Evolutionary conservation across 768 basidiomycete genomes (phyloP).

Genomic region (Epithele typhae): DNA sequence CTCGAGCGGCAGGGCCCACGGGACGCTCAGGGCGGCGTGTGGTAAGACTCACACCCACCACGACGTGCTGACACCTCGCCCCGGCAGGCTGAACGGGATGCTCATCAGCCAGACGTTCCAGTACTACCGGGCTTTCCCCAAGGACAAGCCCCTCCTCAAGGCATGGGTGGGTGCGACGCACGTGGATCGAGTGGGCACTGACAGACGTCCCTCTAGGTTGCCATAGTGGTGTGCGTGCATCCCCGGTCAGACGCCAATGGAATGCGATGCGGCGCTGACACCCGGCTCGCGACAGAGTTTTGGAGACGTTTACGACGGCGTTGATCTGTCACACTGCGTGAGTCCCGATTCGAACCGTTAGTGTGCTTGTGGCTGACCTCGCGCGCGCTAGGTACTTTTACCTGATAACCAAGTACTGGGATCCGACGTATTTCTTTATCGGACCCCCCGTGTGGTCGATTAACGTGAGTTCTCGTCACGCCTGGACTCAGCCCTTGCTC

Average conservation of each 20-base stretch:
- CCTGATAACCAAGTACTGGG: slow-evolving; percentile 1
- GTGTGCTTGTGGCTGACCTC: neutral
- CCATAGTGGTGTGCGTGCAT: neutral
- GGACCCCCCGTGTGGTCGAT: neutral
- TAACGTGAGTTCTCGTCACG: neutral
- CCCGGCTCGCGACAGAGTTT: neutral
- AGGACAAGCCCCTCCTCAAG: neutral
- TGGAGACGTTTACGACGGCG: slow-evolving; percentile 1
- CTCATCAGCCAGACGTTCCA: neutral
- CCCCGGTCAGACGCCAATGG: neutral
- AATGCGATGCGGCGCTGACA: neutral
- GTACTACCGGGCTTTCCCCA: neutral
- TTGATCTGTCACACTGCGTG: slow-evolving; percentile 3
- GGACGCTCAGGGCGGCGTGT: too few relatives aligned
- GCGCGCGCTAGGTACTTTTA: neutral
- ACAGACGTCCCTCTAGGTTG: neutral
- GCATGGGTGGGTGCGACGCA: neutral
- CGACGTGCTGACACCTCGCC: too few relatives aligned
- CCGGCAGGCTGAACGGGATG: neutral
- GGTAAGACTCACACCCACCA: too few relatives aligned
- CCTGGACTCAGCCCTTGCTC: neutral
- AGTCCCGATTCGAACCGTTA: neutral
- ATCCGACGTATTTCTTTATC: slow-evolving; percentile 1
- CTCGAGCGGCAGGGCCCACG: too few relatives aligned
- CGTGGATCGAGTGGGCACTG: neutral